phyloP scores from a whole-genome alignment of 2,329 filamentous ascomycete species.

The Clonostachys byssicola region DNA sequence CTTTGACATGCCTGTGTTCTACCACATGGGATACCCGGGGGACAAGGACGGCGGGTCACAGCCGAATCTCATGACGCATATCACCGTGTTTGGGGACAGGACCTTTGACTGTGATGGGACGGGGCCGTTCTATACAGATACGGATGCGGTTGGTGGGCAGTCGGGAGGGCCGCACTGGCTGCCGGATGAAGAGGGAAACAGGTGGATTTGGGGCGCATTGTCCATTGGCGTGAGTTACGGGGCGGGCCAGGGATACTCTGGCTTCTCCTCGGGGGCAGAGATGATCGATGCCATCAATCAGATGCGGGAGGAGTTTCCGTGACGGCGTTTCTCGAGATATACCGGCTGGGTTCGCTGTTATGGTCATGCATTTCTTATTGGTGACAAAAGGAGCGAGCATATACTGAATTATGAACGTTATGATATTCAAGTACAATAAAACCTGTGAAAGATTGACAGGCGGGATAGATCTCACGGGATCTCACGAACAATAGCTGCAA shows the following conservation, averaged over 20 bases:
- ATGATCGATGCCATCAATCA: slow-evolving; percentile 4
- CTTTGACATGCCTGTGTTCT: slow-evolving; percentile 3
- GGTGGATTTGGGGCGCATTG: slow-evolving; percentile 5
- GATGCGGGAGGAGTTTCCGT: neutral
- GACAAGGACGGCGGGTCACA: slow-evolving; percentile 1
- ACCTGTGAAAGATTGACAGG: too few relatives aligned
- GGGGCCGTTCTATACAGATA: slow-evolving; percentile 5
- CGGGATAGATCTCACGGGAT: too few relatives aligned
- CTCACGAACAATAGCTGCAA: too few relatives aligned
- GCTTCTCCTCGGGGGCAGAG: slow-evolving; percentile 3
- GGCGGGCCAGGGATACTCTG: slow-evolving; percentile 1
- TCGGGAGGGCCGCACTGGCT: slow-evolving; percentile 6
- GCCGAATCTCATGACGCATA: slow-evolving; percentile 5
- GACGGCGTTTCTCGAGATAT: too few relatives aligned
- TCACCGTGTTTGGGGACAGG: slow-evolving; percentile 1
- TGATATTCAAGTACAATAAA: too few relatives aligned
- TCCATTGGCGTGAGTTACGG: slow-evolving; percentile 3
- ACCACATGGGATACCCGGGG: slow-evolving; percentile 5
- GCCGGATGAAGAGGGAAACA: slow-evolving; percentile 1
- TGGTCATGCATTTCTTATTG: too few relatives aligned
- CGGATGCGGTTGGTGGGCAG: slow-evolving; percentile 5
- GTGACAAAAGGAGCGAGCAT: too few relatives aligned
- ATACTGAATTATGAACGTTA: too few relatives aligned
- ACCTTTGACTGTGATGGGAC: slow-evolving; percentile 2
- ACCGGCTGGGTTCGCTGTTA: too few relatives aligned